Evolutionary conservation across 768 basidiomycete genomes (phyloP).

Genomic region (Jaapia argillacea): DNA sequence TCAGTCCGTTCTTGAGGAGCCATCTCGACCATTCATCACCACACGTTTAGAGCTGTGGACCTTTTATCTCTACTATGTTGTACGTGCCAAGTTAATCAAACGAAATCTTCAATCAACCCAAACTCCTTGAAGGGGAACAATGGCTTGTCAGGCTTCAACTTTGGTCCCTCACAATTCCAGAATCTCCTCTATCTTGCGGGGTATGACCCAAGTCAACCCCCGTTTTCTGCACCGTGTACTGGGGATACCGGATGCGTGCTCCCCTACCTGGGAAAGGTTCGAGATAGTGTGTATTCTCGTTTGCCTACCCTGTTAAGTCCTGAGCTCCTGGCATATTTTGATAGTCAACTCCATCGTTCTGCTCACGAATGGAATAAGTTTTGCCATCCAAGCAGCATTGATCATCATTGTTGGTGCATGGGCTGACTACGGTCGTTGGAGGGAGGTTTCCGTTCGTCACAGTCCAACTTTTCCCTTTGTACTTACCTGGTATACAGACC

Average conservation of each 20-base stretch:
- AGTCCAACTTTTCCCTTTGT: not conserved
- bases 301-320: not conserved
- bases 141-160: slow-evolving; percentile 60
- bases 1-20: not conserved
- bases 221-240: slow-evolving; percentile 41
- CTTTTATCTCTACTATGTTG: slow-evolving; percentile 50
- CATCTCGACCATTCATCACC: slow-evolving; percentile 8
- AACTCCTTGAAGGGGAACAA: slow-evolving; percentile 43
- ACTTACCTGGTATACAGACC: slow-evolving; percentile 29
- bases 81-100: slow-evolving; percentile 10
- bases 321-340: not conserved
- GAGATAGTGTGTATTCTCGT: slow-evolving; percentile 39
- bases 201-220: slow-evolving; percentile 51
- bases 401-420: slow-evolving; percentile 63
- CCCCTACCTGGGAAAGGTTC: slow-evolving; percentile 49
- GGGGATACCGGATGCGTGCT: slow-evolving; percentile 48
- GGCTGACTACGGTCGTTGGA: slow-evolving; percentile 80
- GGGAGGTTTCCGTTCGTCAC: slow-evolving; percentile 24
- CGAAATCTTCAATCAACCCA: not conserved
- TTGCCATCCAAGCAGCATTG: slow-evolving; percentile 63
- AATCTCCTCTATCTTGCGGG: slow-evolving; percentile 66
- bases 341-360: slow-evolving; percentile 71
- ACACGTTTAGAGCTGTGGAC: slow-evolving; percentile 32
- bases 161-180: slow-evolving; percentile 68
- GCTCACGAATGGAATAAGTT: slow-evolving; percentile 71